Conservation (phyloP, 1,139 yeast genomes). For the Yamadazyma jaroonii region DNA sequence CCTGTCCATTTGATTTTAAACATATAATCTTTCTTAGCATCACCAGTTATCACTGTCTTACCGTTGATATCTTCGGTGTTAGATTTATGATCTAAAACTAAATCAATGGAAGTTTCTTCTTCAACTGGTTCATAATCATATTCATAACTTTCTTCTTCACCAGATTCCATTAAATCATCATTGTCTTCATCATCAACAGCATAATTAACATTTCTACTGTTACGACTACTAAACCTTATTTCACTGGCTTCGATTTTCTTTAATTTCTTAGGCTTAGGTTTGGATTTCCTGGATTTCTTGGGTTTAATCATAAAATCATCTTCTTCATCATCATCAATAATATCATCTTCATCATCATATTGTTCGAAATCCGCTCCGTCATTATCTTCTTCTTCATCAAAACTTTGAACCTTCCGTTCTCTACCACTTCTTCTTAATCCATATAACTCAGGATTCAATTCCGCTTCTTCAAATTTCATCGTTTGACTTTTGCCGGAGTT, state of each 20-base stretch:
- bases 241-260: slow-evolving; percentile 24
- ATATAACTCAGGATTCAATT: slow-evolving; percentile 79
- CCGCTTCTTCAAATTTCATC: slow-evolving; percentile 34
- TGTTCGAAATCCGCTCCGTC: slow-evolving; percentile 17
- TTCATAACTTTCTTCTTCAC: slow-evolving; percentile 35
- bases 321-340: slow-evolving; percentile 22
- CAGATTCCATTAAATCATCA: slow-evolving; percentile 54
- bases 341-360: slow-evolving; percentile 11
- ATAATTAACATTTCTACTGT: slow-evolving; percentile 69
- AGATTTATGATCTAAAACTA: slow-evolving; percentile 52
- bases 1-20: slow-evolving; percentile 85
- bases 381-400: slow-evolving; percentile 42
- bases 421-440: slow-evolving; percentile 89
- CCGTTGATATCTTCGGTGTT: slow-evolving; percentile 35
- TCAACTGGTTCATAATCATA: slow-evolving; percentile 33
- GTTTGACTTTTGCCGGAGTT: slow-evolving; percentile 1
- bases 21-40: slow-evolving; percentile 58
- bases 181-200: slow-evolving; percentile 72
- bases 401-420: slow-evolving; percentile 47
- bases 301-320: slow-evolving; percentile 16
- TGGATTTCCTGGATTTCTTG: slow-evolving; percentile 1
- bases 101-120: slow-evolving; percentile 49
- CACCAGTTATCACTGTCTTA: slow-evolving; percentile 39
- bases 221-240: slow-evolving; percentile 75
- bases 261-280: slow-evolving; percentile 12